Evolutionary conservation across 1,284 basidiomycete genomes (phyloP).

Genomic region (Cryptococcus sp.): DNA sequence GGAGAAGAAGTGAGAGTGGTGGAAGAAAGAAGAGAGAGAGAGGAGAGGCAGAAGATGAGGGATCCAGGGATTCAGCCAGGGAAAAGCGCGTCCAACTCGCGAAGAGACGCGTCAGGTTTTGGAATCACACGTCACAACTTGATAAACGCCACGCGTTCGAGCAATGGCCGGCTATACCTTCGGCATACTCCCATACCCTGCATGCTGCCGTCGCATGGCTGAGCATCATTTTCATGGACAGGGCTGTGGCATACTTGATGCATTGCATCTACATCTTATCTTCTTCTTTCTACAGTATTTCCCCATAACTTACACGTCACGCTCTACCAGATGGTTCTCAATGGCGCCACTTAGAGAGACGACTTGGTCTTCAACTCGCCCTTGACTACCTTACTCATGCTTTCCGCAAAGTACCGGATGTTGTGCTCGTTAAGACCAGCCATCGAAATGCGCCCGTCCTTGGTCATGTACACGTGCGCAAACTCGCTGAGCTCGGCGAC

Average conservation of each 20-base stretch:
- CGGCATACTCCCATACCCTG: no score
- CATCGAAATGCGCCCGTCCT: slow-evolving; percentile 84
- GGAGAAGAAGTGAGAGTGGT: slow-evolving; percentile 10
- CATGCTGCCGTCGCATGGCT: no score
- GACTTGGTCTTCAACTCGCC: slow-evolving; percentile 59
- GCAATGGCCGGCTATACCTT: no score
- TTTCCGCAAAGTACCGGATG: slow-evolving; percentile 80
- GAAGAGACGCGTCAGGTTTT: no score
- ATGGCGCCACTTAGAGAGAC: slow-evolving; percentile 12
- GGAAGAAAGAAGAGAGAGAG: neutral
- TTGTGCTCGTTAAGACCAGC: slow-evolving; percentile 88
- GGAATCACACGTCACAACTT: no score
- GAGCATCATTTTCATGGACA: no score
- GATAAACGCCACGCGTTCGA: no score
- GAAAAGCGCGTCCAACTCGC: neutral
- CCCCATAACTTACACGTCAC: no score
- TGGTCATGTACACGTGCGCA: slow-evolving; percentile 80
- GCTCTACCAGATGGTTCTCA: no score
- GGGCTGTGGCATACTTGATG: no score
- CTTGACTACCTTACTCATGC: slow-evolving; percentile 75
- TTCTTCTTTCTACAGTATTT: no score
- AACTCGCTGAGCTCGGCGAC: slow-evolving; percentile 83
- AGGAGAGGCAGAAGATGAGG: neutral
- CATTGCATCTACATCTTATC: no score
- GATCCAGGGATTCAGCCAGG: neutral